phyloP scores from a whole-genome alignment of 139 green algal genomes.

The Edaphochlamys debaryana region DNA sequence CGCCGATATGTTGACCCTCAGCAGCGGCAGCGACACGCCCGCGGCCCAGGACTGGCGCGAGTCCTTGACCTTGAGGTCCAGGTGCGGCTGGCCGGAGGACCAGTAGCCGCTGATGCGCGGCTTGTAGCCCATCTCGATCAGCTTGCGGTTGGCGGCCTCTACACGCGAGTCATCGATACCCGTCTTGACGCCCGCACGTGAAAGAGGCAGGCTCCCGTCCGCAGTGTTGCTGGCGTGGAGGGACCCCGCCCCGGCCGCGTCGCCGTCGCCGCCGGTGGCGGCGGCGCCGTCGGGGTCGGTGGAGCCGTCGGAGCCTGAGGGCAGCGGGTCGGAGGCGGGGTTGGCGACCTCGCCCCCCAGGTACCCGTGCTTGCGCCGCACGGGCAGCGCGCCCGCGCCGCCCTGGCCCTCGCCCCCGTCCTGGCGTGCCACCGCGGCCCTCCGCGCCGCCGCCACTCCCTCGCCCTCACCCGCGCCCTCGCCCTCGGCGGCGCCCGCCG shows the following conservation, averaged over 20 bases:
- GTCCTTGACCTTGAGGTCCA: slow-evolving; percentile 53
- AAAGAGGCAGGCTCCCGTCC: too few relatives aligned
- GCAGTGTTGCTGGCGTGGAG: too few relatives aligned
- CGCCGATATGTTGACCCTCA: slow-evolving; percentile 47
- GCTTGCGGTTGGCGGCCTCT: slow-evolving; percentile 5
- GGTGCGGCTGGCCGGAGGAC: slow-evolving; percentile 61
- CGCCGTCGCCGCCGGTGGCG: neutral
- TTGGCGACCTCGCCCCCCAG: neutral
- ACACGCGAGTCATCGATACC: slow-evolving; percentile 6
- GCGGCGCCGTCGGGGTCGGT: neutral
- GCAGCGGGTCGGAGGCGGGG: too few relatives aligned
- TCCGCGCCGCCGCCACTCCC: too few relatives aligned
- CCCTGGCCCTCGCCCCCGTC: neutral
- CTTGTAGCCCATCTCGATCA: slow-evolving; percentile 33
- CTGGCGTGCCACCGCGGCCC: too few relatives aligned
- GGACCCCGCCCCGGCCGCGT: too few relatives aligned
- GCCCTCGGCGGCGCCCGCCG: too few relatives aligned
- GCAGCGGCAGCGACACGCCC: slow-evolving; percentile 68
- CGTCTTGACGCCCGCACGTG: neutral
- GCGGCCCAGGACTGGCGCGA: neutral
- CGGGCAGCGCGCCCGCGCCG: too few relatives aligned
- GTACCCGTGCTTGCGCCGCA: neutral
- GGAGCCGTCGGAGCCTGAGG: too few relatives aligned
- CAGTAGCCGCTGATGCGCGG: slow-evolving; percentile 52
- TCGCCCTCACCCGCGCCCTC: neutral